Base-by-base conservation (phyloP, 2,329 filamentous ascomycete genomes). In the Tolypocladium guangdongense region DNA sequence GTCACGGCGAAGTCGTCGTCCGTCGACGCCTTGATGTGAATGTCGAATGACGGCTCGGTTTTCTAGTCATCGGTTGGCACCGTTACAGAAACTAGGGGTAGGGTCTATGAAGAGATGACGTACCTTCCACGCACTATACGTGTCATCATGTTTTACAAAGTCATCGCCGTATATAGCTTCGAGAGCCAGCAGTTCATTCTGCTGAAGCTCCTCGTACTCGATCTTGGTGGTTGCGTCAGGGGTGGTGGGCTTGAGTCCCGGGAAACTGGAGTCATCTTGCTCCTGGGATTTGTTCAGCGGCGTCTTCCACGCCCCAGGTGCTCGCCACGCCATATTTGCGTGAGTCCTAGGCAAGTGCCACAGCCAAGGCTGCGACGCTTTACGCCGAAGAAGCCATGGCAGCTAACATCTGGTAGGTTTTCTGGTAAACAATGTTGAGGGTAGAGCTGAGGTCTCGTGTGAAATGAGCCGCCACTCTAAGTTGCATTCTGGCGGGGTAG, bases 151-250 rank as follows among this genome's bases (percentile, higher is more conserved):
- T 66, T 86, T 83, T 61, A 86, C 78, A 64, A 90, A 96, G 65
- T 96, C 91, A 55, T 95, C 89, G 60, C 85, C 86, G 65, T 93
- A 97, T 50, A 97, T 95, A 43, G 92, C 88, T 63, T 87, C 80
- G 55, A 97, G 77, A 46, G 84, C 92, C 66, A 93, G 81, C 54
- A 95, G 78, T 72, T 97, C 93, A 66, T 96, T 88, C 63, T 87
- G 78, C 71, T 97, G 93, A 36, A 88, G 83, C 71, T 95, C 87
- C 59, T 84, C 82, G 72, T 96, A 95, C 64, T 90, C 74, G 18
- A 78, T 78, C 60, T 74, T 80, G 50, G 70, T 64, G 45, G 66
- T 64, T 49, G 70, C 61, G 55, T 74, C 67, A 55, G 71, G 66
- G 60, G 70, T 71, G 55, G 67, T 63, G 58, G 72, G 68, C 59